Percentiles rank a stretch among this genome's conserved stretches.
Evolutionary conservation across 805 yeast genomes (phyloP).

Genomic region (Trichomonascus vanleenenianus): DNA sequence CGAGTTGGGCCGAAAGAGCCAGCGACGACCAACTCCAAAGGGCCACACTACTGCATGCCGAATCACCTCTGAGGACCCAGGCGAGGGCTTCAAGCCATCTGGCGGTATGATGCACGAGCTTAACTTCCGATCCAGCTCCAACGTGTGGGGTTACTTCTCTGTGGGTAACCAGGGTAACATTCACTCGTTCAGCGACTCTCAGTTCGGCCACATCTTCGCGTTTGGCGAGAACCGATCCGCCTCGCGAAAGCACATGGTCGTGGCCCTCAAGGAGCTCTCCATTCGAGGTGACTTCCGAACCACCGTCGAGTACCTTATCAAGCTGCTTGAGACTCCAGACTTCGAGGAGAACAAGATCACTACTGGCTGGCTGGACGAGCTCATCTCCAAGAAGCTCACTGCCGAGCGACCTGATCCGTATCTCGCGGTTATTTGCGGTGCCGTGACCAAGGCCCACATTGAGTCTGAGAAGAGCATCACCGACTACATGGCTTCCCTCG

Average conservation of each 20-base stretch:
- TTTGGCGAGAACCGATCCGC: conserved; percentile 98
- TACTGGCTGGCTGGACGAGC: conserved; percentile 98
- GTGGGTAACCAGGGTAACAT: conserved; percentile 95
- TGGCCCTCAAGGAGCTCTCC: conserved; percentile 90
- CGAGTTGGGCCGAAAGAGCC: conserved; percentile 63
- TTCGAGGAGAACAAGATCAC: conserved; percentile 95
- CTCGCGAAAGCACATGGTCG: conserved; percentile 98
- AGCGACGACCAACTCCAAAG: conserved; percentile 90
- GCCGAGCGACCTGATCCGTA: conserved; percentile 94
- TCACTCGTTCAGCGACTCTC: conserved; percentile 97
- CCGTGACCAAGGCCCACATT: conserved; percentile 89
- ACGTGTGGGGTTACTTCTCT: conserved; percentile 99
- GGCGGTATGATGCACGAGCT: conserved; percentile 95
- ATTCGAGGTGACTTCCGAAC: conserved; percentile 99
- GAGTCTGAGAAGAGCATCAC: conserved; percentile 61
- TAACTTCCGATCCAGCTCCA: conserved; percentile 93
- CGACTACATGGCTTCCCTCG: conserved; percentile 69
- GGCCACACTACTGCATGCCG: conserved; percentile 99
- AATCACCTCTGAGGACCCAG: conserved; percentile 98
- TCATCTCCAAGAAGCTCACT: conserved; percentile 86
- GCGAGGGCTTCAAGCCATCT: conserved; percentile 98
- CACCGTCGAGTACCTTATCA: conserved; percentile 93
- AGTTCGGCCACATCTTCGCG: conserved; percentile 98
- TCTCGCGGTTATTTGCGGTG: conserved; percentile 93
- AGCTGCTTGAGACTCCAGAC: conserved; percentile 90